Evolutionary conservation across 2,329 filamentous ascomycete genomes (phyloP), one percentile per base, ranked within the genome.

Genomic region (Neonectria sp.): DNA sequence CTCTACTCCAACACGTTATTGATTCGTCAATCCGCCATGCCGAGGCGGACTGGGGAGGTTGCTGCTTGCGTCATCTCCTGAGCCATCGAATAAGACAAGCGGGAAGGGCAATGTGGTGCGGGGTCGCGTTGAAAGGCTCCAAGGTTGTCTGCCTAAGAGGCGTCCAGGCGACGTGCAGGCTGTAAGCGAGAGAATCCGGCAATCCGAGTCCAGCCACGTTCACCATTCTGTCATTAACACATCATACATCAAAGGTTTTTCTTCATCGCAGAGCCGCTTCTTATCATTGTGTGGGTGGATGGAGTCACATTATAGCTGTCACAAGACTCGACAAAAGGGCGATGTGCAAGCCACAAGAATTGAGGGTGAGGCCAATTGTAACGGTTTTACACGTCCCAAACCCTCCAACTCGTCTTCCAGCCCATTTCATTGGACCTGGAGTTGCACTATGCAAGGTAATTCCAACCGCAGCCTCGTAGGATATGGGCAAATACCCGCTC

Each of bases 391-490:
- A 6, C 49, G 24, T 53, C 49, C 49, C 27, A n/a, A 15, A 55
- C 33, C 53, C 17, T 29, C 37, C 53, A 37, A 27, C 55, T 43
- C 17, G 25, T 48, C 3, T 37, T 31, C 13, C 33, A 12, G 33
- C 12, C 17, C 40, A 43, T 17, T 49, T 21, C 12, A 59, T 48
- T 49, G 37, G 37, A 24, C 29, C 43, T 24, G 15, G n/a, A 33
- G 51, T 45, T 43, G 25, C 55, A 31, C 29, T 25, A 6, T 57
- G 8, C 27, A 35, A 7, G 6, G 25, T 11, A 17, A n/a, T 55
- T 55, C 6, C 31, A 37, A 73, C 58, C 27, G 45, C 48, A 60
- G 48, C 21, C 46, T 60, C 46, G n/a, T 9, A 45, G 31, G 15
- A 60, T 3, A 43, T 48, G 35, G 31, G 46, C 33, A 45, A 53